phyloP scores from a whole-genome alignment of 805 yeast genomes.

The Scheffersomyces coipomensis region DNA sequence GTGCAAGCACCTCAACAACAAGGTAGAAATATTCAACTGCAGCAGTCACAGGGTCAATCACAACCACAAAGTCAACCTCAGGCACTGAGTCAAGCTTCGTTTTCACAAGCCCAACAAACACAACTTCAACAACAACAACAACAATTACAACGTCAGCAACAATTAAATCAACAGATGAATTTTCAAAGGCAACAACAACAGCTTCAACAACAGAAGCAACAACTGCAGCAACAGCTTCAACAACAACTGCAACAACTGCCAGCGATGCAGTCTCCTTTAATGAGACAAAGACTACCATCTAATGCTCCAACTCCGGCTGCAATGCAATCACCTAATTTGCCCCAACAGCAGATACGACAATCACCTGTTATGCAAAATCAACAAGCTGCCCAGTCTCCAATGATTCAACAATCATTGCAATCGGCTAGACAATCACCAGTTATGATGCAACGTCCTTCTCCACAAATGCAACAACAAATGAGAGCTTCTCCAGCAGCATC shows the following conservation, averaged over 20 bases:
- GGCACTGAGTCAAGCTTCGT: too few relatives aligned
- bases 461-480: constrained; percentile 4
- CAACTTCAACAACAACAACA: constrained; percentile 29
- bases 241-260: constrained; percentile 5
- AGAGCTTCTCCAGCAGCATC: constrained; percentile 1
- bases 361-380: constrained; percentile 4
- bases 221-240: constrained; percentile 17
- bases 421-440: background rate
- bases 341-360: constrained; percentile 4
- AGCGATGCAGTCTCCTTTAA: background rate
- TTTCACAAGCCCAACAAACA: constrained; percentile 31
- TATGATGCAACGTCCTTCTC: background rate
- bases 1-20: constrained; percentile 6
- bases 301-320: constrained; percentile 2
- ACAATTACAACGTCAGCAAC: constrained; percentile 18
- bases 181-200: background rate
- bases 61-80: constrained; percentile 4
- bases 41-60: constrained; percentile 5
- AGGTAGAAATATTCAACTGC: too few relatives aligned
- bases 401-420: constrained; percentile 1
- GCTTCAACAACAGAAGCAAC: constrained; percentile 22
- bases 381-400: background rate
- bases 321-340: constrained; percentile 5
- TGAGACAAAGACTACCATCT: constrained; percentile 2
- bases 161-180: constrained; percentile 7